Evolutionary conservation across 1,284 basidiomycete genomes (phyloP), one percentile per base, ranked within the genome.

Genomic region (Cryptococcus sp.): DNA sequence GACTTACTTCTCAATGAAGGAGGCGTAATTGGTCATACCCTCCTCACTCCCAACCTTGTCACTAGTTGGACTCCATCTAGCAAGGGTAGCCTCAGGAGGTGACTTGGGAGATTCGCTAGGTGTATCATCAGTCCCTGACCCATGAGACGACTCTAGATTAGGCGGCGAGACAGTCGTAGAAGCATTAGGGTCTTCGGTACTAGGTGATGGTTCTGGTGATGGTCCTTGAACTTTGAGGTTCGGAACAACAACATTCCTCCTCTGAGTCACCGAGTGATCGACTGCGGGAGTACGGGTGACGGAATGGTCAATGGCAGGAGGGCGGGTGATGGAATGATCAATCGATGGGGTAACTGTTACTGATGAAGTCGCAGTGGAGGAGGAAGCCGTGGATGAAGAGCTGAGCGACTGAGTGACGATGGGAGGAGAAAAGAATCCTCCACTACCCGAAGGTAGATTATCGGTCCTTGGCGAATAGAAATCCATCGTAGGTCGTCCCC

Each of bases 1-100:
- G 24, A 69, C 72, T 67, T 58, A 76, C 72, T 75, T 72, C 56
- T 75, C 70, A 45, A 75, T 66, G 43, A 75, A 72, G 50, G 57
- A 64, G 43, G 64, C 66, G 60, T 75, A 75, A 41, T 62, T 67
- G 13, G 62, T 58, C 21, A 66, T 53, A 50, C 59, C 63, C 41
- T 59, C 56, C 46, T 63, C 47, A 44, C 62, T 60, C 13, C 22
- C 7, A 24, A 50, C 53, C 28, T 54, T 52, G 19, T 48, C 54
- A 43, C 52, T 40, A 22, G 49, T 57, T 2, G 65, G 65, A 31
- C 57, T 59, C 59, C 67, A 69, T 42, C 59, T 53, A 32, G 65
- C 53, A 51, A 59, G 41, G 23, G 50, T 54, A 21, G 64, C 36
- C 31, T 69, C 70, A 7, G 63, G 52, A 1, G 67, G 69, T 18